Base-by-base conservation (phyloP, 257 asterid genomes). In the Nicotiana sylvestris region DNA sequence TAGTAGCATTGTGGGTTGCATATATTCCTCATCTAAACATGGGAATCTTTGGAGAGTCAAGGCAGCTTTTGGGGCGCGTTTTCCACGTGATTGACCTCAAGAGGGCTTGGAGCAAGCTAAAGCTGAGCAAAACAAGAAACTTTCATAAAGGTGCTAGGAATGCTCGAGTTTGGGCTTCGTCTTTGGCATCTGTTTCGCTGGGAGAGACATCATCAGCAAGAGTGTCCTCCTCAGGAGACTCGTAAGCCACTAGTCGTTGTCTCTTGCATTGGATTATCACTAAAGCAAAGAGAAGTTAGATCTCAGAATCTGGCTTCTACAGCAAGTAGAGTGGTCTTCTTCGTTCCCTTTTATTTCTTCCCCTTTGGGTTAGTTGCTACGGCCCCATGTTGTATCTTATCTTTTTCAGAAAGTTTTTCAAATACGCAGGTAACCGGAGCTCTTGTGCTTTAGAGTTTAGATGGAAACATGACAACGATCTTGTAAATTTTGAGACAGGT, bases 131-230 rank as follows among this genome's bases (percentile, higher is more conserved):
- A 87, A 84, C 88, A 37, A 87, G 95, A 81, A 94, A 88, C 87
- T 88, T 94, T 81, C 95, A 85, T 51, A 83, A 68, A 69, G 92
- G 97, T n/a, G 95, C 97, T 4, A 84, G 89, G 85, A 92, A 86
- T 83, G 96, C 96, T 67, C 87, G 90, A 82, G 96, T 92, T 61
- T 94, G 97, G 98, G 98, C 97, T 11, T 94, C 93, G 1, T 94
- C 98, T 16, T 81, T 93, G 83, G 91, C 98, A 21, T 91, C 96
- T 1, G 93, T 93, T 29, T 93, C 97, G 21, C 78, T 90, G 80
- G 94, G 95, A 56, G 86, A 91, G 87, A 72, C 95, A 0, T 86
- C 95, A 21, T 72, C 91, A 2, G 78, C 94, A 6, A 85, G 91
- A 85, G 78, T 86, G 69, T 85, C 90, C 72, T 77, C 88, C 82